Base-by-base conservation (phyloP, 805 yeast species). In the Myxozyma melibiosi region DNA sequence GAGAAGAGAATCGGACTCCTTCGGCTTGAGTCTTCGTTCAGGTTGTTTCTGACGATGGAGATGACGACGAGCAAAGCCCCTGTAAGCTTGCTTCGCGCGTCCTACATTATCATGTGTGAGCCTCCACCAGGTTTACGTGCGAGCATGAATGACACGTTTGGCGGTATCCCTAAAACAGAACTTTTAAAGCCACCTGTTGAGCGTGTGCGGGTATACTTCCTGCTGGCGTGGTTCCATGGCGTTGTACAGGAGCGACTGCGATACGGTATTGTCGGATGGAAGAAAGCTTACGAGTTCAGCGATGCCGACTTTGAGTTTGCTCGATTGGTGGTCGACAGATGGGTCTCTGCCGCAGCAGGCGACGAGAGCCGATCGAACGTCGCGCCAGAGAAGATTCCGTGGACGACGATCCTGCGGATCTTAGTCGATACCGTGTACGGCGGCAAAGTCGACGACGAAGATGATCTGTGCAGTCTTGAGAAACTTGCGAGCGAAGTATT, bases 201-300 rank as follows among this genome's bases (percentile, higher is more conserved):
- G 56, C 71, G 78, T 37, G 68, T 71, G 1, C 78, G 80, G 50
- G 64, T 85, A 2, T 76, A 73, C 57, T 82, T 85, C 62, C 68
- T 85, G 27, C 62, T 87, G 4, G 76, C 82, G 0, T 88, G 96
- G 96, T 79, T 80, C 60, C 95, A 88, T 67, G 77, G 87, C 0
- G 67, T 86, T 0, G 66, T 89, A 2, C 76, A 76, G 34, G 90
- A 84, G 58, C 70, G 88, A 51, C 68, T 80, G 48, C 74, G 86
- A 45, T 85, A 78, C 61, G 77, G 76, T 0, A 90, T 92, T 0
- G 67, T 80, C 2, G 88, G 92, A 1, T 87, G 88, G 71, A 64
- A 72, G 0, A 79, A 80, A 62, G 66, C 63, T 8, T 85, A 88
- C 66, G 95, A 87, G 58, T 80, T 90, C 65, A 87, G 81, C 67